Base-by-base conservation (phyloP, 352 stramenopile genomes). In the Globisporangium apiculatum region DNA sequence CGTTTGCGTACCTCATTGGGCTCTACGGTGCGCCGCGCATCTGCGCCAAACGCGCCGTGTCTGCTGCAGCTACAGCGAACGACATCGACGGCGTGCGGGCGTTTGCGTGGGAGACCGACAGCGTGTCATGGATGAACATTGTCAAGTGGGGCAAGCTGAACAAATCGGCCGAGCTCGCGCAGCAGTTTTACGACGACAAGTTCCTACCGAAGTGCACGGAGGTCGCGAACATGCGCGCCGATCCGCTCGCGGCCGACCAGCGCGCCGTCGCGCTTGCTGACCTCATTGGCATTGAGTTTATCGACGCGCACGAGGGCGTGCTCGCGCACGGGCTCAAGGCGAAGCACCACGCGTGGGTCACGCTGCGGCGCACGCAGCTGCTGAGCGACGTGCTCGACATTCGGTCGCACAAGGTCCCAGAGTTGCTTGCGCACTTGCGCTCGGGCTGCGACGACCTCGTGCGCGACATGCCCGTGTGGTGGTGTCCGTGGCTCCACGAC, bases 401-500 rank as follows among this genome's bases (percentile, higher is more conserved):
- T 15, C 52, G 93, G 17, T 79, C 74, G 7, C 48, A 70, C 31
- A 66, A 68, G 17, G 65, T 66, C 40, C 47, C 37, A 18, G 67
- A 68, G n/a, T 55, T 95, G 11, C 64, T 81, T 6, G 53, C 64
- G 51, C 67, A 78, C 36, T 61, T 95, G 37, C 72, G 80, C 0
- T 94, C 83, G 2, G 83, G 86, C 31, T 75, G 65, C 24, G 60
- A 73, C 5, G 63, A 72, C 49, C 65, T 92, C 7, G 82, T 92
- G 45, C 59, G 71, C 9, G 71, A 85, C 50, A 93, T 95, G 83
- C 86, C 86, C 4, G 79, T 92, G 37, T 95, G 86, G 86, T 95
- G 86, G 86, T 95, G 86, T 61, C 86, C 86, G 10, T 95, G 86
- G 86, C 76, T 94, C 35, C 86, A 95, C 57, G 86, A 95, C 53